Conservation (phyloP, 768 basidiomycete species). For the Russula sp. region DNA sequence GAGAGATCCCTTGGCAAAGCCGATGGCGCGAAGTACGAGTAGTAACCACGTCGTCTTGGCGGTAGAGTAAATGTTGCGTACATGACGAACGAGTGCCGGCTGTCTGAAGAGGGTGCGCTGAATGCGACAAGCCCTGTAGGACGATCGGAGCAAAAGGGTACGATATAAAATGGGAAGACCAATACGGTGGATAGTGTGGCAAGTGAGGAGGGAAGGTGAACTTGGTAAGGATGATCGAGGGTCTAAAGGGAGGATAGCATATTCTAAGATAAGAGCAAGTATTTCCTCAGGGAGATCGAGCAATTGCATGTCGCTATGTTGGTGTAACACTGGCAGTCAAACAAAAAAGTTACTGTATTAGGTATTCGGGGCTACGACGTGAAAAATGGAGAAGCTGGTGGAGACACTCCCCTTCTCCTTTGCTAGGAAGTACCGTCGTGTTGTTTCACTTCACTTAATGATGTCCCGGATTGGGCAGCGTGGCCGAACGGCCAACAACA, state of each 20-base stretch:
- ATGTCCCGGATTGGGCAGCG: too few relatives aligned
- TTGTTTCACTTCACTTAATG: too few relatives aligned
- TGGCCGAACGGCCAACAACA: too few relatives aligned
- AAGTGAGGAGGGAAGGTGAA: slow-evolving; percentile 1
- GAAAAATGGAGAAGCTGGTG: too few relatives aligned
- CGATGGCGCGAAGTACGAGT: slow-evolving; percentile 9
- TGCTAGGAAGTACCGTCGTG: too few relatives aligned
- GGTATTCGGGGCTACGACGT: too few relatives aligned
- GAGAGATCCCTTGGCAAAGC: slow-evolving; percentile 10
- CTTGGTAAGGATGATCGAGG: background rate
- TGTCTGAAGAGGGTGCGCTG: background rate
- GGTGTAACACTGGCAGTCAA: too few relatives aligned
- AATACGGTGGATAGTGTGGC: slow-evolving; percentile 13
- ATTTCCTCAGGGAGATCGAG: slow-evolving; percentile 17
- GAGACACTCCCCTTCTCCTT: too few relatives aligned
- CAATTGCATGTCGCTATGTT: background rate
- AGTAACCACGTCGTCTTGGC: background rate
- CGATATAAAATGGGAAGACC: slow-evolving; percentile 15
- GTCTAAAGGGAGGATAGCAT: background rate
- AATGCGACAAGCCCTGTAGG: background rate
- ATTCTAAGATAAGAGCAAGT: slow-evolving; percentile 4
- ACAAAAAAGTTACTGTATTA: too few relatives aligned
- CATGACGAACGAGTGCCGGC: slow-evolving; percentile 7
- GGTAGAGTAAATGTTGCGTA: slow-evolving; percentile 9
- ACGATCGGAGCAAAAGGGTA: background rate